Evolutionary conservation across 306 rosid genomes (phyloP).

Genomic region (Prosopis cineraria): DNA sequence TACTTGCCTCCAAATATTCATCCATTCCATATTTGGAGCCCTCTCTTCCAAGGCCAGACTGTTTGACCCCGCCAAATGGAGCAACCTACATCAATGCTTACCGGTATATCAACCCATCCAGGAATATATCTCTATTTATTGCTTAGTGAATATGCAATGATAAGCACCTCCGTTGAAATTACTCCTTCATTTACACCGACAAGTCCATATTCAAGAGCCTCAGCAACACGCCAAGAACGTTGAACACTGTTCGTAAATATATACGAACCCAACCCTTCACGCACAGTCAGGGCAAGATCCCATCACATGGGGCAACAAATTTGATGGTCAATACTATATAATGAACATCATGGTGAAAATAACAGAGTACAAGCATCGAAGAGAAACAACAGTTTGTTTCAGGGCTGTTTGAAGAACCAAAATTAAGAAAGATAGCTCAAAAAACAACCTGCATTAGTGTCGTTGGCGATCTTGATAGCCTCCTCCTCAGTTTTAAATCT

Average conservation of each 20-base stretch:
- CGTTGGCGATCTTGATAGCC: conserved; percentile 81
- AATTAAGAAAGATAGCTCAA: conserved; percentile 20
- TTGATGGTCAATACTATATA: conserved; percentile 13
- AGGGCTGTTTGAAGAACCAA: conserved; percentile 6
- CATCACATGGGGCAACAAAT: conserved; percentile 18
- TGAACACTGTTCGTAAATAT: conserved; percentile 81
- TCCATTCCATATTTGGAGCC: conserved; percentile 99
- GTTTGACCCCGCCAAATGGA: conserved; percentile 95
- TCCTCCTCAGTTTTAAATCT: conserved; percentile 91
- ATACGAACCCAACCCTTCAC: conserved; percentile 88
- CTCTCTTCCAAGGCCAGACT: conserved; percentile 98
- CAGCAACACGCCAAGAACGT: conserved; percentile 96
- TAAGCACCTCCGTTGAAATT: conserved; percentile 87
- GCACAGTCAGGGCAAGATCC: conserved; percentile 20
- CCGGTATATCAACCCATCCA: conserved; percentile 13
- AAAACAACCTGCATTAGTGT: conserved; percentile 81
- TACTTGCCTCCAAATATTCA: conserved; percentile 85
- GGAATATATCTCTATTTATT: conserved; percentile 12
- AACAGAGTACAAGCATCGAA: not conserved
- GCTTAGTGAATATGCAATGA: conserved; percentile 26
- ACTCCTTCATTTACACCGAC: conserved; percentile 95
- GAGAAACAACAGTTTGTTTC: not conserved
- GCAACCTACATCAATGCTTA: conserved; percentile 71
- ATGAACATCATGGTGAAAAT: conserved; percentile 8
- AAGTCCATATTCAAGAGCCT: conserved; percentile 95